Conservation (phyloP, 805 yeast genomes). For the Saturnispora quitensis region DNA sequence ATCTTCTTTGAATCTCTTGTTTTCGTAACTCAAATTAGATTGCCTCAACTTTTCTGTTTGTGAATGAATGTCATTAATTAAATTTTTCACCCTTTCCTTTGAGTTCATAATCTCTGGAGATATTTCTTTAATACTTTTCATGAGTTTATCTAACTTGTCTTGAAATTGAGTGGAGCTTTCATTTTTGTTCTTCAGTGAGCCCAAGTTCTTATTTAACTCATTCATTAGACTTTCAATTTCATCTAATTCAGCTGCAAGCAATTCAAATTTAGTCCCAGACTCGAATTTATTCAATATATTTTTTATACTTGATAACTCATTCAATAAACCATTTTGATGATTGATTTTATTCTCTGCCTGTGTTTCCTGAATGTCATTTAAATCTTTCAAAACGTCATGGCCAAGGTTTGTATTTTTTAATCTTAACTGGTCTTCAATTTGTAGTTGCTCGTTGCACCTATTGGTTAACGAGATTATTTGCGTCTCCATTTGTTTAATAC, state of each 20-base stretch:
- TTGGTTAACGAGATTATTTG: conserved; percentile 20
- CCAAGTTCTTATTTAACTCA: neutral
- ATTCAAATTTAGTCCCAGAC: neutral
- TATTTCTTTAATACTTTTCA: neutral
- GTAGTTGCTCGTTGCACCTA: conserved; percentile 20
- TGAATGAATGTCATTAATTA: neutral
- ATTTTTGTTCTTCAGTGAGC: neutral
- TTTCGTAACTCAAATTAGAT: neutral
- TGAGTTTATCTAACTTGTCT: neutral
- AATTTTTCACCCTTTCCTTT: neutral
- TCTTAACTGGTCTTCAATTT: conserved; percentile 11
- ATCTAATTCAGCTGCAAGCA: neutral
- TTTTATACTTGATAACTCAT: neutral
- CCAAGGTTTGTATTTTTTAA: neutral
- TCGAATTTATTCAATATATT: neutral
- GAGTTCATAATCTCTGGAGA: neutral
- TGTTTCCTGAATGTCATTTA: neutral
- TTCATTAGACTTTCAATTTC: neutral
- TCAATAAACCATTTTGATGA: neutral
- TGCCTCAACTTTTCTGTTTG: neutral
- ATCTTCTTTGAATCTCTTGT: neutral
- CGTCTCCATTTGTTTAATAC: conserved; percentile 16
- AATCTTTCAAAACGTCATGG: neutral
- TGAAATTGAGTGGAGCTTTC: neutral
- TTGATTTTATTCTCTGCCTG: neutral